Evolutionary conservation across 495 filamentous ascomycete genomes (phyloP).

Genomic region (Schizothecium vesticola): DNA sequence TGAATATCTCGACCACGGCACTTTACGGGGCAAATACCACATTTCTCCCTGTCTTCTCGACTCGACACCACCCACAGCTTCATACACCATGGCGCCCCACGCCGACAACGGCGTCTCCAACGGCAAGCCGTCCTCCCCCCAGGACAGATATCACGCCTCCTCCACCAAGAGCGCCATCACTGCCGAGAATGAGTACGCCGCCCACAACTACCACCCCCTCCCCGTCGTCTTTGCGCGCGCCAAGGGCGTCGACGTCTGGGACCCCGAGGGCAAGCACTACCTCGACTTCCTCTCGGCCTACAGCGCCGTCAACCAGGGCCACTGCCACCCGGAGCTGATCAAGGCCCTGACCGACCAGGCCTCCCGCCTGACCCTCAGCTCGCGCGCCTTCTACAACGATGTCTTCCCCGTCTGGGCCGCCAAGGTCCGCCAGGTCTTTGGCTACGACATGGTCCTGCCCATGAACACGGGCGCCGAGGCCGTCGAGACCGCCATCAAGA

Average conservation of each 20-base stretch:
- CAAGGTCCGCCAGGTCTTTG: constrained; percentile 79
- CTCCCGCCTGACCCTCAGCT: constrained; percentile 83
- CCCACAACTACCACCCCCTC: constrained; percentile 98
- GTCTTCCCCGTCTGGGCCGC: constrained; percentile 96
- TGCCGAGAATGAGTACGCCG: constrained; percentile 77
- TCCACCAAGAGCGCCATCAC: constrained; percentile 76
- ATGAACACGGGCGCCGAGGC: constrained; percentile 99
- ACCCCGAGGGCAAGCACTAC: constrained; percentile 94
- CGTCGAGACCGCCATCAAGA: constrained; percentile 97
- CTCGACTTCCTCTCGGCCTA: constrained; percentile 98
- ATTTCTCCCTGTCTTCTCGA: not conserved
- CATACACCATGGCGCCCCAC: constrained; percentile 51
- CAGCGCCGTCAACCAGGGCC: constrained; percentile 96
- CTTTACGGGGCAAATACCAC: not conserved
- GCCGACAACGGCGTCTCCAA: constrained; percentile 39
- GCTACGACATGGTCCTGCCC: constrained; percentile 97
- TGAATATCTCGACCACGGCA: not conserved
- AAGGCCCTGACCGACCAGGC: constrained; percentile 88
- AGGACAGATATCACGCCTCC: constrained; percentile 65
- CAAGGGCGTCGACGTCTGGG: constrained; percentile 84
- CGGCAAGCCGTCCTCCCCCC: constrained; percentile 26
- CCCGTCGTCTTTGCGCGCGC: constrained; percentile 86
- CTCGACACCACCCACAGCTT: not conserved
- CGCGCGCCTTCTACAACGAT: constrained; percentile 97
- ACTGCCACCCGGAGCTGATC: constrained; percentile 95